Base-by-base conservation (phyloP, 257 asterid species). In the Mitragyna speciosa region DNA sequence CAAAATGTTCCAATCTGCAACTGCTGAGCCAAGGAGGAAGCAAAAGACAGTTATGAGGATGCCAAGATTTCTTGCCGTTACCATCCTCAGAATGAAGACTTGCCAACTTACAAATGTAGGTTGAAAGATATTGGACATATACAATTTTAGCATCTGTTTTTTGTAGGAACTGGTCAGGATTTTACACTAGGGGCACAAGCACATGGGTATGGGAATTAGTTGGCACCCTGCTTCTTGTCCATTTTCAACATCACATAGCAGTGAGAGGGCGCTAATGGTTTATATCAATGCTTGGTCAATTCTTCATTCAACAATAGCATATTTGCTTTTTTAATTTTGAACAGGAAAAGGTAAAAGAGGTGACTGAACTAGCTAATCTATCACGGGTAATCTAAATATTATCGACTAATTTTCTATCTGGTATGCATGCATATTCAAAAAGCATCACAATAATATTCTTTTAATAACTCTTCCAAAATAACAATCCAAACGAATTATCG, bases 1-100 rank as follows among this genome's bases (percentile, higher is more conserved):
- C 86, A 93, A 43, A n/a, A 93, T 90, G 92, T 85, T 90, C 93
- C 97, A 90, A 31, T 90, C 91, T 73, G 93, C 91, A 24, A 83
- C 33, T 56, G 88, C 84, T 59, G 78, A 65, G 81, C 85, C 83
- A 8, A 84, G 36, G 74, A 89, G 78, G 22, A 86, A 36, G 67
- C 79, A 58, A 72, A 76, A 75, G 20, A 76, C 52, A 39, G 86
- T 72, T 26, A 86, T 79, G 85, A 80, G 73, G 72, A 86, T 33
- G 9, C 48, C 81, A 61, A 64, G 47, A 48, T 58, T 83, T 80
- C 28, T 89, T 75, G 88, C 85, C 91, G 89, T 90, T 77, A 33
- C 11, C 45, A 36, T 59, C 43, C 36, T 56, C 6, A 72, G 31
- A 15, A 30, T 19, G 45, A 71, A 64, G 59, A 70, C 14, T n/a